A percentile compares a stretch with the other conserved stretches of the same genome.
Conservation (phyloP, 139 green algal genomes). For the Ostreobium quekettii region DNA sequence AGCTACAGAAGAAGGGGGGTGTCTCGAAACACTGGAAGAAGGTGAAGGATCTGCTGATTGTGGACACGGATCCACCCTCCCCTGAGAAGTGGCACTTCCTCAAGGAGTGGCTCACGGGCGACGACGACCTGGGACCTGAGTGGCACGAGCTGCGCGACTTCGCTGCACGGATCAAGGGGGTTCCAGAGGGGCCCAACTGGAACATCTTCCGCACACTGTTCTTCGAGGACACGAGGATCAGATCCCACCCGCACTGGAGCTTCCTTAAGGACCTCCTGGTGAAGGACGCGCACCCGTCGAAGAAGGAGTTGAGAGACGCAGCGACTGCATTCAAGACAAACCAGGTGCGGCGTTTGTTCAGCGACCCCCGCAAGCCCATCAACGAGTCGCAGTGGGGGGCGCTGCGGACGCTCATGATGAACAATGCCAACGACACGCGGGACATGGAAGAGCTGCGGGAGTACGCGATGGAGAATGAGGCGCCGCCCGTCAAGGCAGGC, state of each 20-base stretch:
- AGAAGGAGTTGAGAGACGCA: too few species aligned
- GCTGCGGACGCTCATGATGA: too few species aligned
- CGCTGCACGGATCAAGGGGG: neutral
- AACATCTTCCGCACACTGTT: constrained; percentile 15
- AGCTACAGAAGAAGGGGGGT: too few species aligned
- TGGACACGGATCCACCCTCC: constrained; percentile 8
- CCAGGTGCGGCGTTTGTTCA: too few species aligned
- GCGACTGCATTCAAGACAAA: too few species aligned
- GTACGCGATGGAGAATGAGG: too few species aligned
- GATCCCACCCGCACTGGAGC: constrained; percentile 6
- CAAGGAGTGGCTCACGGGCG: neutral
- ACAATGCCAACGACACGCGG: too few species aligned
- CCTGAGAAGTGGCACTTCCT: constrained; percentile 11
- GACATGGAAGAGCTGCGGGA: too few species aligned
- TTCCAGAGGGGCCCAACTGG: constrained; percentile 1
- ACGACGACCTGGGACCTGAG: constrained; percentile 1
- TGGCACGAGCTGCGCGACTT: neutral
- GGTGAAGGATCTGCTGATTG: constrained; percentile 6
- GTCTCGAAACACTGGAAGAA: neutral
- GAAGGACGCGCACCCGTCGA: too few species aligned
- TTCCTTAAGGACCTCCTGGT: constrained; percentile 18
- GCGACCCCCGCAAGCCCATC: too few species aligned
- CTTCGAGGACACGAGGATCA: constrained; percentile 8
- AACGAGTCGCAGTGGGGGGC: too few species aligned
- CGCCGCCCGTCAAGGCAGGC: too few species aligned